A percentile compares a stretch with the other conserved stretches of the same genome.
phyloP scores from a whole-genome alignment of 1,139 yeast genomes.

The Pneumocystis canis region DNA sequence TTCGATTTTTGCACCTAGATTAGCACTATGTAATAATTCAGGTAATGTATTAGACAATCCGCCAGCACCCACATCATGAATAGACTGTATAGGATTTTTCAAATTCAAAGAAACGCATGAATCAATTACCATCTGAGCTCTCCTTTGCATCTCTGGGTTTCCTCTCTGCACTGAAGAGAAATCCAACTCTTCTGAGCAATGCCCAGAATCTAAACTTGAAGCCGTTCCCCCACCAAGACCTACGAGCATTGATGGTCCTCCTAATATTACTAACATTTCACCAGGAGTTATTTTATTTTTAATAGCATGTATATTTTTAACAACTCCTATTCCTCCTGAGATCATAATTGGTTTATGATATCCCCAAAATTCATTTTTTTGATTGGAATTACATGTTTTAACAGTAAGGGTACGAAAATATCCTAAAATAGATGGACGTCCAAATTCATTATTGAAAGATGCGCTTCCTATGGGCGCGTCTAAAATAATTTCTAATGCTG shows the following conservation, averaged over 20 bases:
- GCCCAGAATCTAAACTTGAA: conserved; percentile 87
- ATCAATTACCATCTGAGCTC: conserved; percentile 96
- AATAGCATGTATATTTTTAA: conserved; percentile 82
- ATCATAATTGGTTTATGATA: conserved; percentile 98
- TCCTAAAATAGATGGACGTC: conserved; percentile 94
- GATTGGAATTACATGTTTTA: conserved; percentile 46
- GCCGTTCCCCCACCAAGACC: conserved; percentile 99
- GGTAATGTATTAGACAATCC: conserved; percentile 95
- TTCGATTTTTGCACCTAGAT: conserved; percentile 85
- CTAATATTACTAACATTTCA: conserved; percentile 79
- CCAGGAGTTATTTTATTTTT: conserved; percentile 89
- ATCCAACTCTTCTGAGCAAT: conserved; percentile 76
- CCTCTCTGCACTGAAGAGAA: conserved; percentile 99
- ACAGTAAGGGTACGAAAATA: conserved; percentile 92
- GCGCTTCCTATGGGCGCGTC: conserved; percentile 98
- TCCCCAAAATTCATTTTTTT: conserved; percentile 70
- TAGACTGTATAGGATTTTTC: conserved; percentile 74
- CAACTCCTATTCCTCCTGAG: conserved; percentile 98
- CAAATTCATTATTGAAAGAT: conserved; percentile 96
- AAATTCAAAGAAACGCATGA: conserved; percentile 72
- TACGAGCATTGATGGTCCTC: conserved; percentile 97
- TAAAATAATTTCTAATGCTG: conserved; percentile 84
- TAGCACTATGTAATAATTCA: conserved; percentile 93
- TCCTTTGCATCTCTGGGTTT: conserved; percentile 97
- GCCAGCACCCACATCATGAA: conserved; percentile 99